Percentiles rank a stretch among this genome's conserved stretches.
Conservation (phyloP, 1,139 yeast species). For the Arxiozyma bovina region DNA sequence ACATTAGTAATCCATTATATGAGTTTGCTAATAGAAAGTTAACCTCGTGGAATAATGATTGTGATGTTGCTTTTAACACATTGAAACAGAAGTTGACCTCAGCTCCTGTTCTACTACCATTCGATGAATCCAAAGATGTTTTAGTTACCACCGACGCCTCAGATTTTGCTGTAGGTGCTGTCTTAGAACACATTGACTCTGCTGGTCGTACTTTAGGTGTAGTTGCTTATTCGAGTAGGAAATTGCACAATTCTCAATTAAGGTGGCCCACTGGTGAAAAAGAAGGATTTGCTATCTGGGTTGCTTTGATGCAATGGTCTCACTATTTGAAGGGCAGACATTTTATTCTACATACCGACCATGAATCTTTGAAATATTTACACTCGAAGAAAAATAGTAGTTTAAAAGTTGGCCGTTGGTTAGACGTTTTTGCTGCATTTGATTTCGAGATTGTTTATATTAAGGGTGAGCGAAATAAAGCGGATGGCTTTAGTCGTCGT, state of each 20-base stretch:
- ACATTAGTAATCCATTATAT: not conserved
- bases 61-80: not conserved
- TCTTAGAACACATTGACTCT: not conserved
- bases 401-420: not conserved
- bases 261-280: not conserved
- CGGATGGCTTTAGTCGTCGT: not conserved
- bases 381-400: not conserved
- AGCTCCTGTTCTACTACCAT: not conserved
- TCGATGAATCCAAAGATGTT: not conserved
- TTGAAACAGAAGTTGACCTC: not conserved
- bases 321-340: constrained; percentile 1
- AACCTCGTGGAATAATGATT: not conserved
- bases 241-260: not conserved
- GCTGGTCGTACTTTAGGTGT: not conserved
- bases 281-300: not conserved
- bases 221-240: not conserved
- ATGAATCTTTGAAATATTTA: not conserved
- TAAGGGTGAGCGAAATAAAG: not conserved
- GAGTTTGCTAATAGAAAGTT: not conserved
- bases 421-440: not conserved
- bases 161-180: constrained; percentile 1
- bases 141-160: not conserved
- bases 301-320: not conserved
- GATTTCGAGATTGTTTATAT: not conserved
- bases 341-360: not conserved